Base-by-base conservation (phyloP, 208 protist genomes). In the Leishmania martiniquensis region DNA sequence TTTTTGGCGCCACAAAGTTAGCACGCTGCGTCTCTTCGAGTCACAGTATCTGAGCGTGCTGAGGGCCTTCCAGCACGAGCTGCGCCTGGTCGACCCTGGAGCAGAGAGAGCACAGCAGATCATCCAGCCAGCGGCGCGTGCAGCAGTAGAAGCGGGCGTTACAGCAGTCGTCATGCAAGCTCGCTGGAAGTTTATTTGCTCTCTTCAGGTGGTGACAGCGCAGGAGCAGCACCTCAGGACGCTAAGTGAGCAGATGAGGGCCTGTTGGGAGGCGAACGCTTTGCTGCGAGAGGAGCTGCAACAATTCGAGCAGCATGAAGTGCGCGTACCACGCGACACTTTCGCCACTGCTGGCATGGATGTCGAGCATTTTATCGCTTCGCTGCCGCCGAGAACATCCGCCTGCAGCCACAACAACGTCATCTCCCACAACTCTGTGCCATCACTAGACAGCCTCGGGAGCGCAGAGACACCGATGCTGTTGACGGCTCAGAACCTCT, bases 331-430 rank as follows among this genome's bases (percentile, higher is more conserved):
- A 42, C 66, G 75, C 67, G 49, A 57, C 29, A 83, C 78, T 45
- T 83, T 83, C 49, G 34, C 78, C 0, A 75, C 72, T 0, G 78
- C 78, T 12, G 72, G 72, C 25, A 77, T 83, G 73, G 78, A 83
- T 59, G 57, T 69, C 32, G 78, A 83, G 66, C 78, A 83, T 72
- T 83, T 83, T 60, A 83, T 83, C 39, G 78, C 78, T 55, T 77
- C 72, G 22, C 66, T 83, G n/a, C 78, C 78, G n/a, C 78, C 78
- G 66, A 72, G 78, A 45, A 72, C 68, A 32, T 76, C 77, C 13
- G 52, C 63, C 63, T 75, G 22, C 37, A n/a, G 22, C 20, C 39
- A 47, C 15, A 34, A 52, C 20, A 32, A 29, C 29, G 51, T 42
- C 51, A 4, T 72, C 25, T 55, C 77, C 15, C 68, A 75, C 60